These are phyloP conservation scores for Phytophthora aleatoria DNA, from an alignment of 352 stramenopile genomes.

Conservation along the genomic window DNA sequence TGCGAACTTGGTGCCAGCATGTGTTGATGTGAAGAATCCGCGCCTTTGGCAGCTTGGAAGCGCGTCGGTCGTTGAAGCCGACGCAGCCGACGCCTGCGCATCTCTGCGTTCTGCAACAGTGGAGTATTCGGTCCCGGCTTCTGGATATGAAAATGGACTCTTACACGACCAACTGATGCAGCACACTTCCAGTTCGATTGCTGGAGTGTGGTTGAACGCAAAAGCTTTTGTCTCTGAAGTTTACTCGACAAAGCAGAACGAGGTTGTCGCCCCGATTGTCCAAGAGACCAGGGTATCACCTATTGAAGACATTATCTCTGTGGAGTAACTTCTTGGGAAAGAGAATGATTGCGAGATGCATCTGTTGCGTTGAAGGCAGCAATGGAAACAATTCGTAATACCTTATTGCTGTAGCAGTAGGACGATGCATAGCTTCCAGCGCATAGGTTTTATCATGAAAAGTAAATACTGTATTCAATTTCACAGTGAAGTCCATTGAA, in stretches of 20 bases:
- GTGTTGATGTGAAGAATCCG: slow-evolving; percentile 36
- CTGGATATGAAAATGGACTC: slow-evolving; percentile 62
- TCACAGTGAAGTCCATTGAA: background rate
- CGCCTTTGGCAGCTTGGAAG: slow-evolving; percentile 45
- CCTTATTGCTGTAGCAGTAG: background rate
- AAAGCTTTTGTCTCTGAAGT: slow-evolving; percentile 43
- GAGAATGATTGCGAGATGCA: background rate
- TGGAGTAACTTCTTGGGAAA: slow-evolving; percentile 24
- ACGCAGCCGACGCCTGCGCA: slow-evolving; percentile 34
- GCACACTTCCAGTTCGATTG: slow-evolving; percentile 27
- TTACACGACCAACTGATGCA: slow-evolving; percentile 42
- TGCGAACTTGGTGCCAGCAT: slow-evolving; percentile 46
- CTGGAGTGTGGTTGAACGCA: slow-evolving; percentile 58
- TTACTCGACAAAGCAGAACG: slow-evolving; percentile 31
- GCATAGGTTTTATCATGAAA: slow-evolving; percentile 2
- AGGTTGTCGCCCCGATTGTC: background rate
- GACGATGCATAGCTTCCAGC: slow-evolving; percentile 4
- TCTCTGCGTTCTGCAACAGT: slow-evolving; percentile 12
- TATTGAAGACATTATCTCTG: slow-evolving; percentile 29
- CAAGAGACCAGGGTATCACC: slow-evolving; percentile 5
- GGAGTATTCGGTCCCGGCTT: slow-evolving; percentile 50
- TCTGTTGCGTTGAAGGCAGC: slow-evolving; percentile 11
- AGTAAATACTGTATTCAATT: background rate
- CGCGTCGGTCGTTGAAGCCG: slow-evolving; percentile 36
- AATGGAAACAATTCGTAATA: slow-evolving; percentile 10